phyloP scores from a whole-genome alignment of 208 protist species.

The Plasmodiophora brassicae region DNA sequence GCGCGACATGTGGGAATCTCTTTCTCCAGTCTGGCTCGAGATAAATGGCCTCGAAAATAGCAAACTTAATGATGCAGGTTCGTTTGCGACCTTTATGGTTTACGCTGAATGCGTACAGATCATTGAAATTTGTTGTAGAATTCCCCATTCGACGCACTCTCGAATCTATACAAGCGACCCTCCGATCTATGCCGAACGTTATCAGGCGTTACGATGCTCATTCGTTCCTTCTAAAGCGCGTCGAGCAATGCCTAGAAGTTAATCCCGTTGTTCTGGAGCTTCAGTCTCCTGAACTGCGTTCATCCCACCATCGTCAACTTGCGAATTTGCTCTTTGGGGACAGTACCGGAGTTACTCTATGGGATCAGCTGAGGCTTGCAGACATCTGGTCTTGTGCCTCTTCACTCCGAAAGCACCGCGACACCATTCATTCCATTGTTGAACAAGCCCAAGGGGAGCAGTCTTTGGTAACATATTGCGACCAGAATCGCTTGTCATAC shows the following conservation, averaged over 20 bases:
- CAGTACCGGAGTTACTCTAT: not conserved
- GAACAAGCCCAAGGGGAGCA: conserved; percentile 31
- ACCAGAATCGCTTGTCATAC: not conserved
- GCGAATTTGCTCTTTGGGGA: not conserved
- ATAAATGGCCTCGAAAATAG: no score
- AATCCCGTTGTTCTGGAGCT: not conserved
- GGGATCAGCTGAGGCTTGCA: not conserved
- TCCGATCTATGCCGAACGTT: not conserved
- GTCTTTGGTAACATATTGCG: not conserved
- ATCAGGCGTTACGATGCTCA: conserved; percentile 15
- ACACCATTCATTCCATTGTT: not conserved
- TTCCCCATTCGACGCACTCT: no score
- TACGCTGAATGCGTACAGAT: no score
- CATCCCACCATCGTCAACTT: not conserved
- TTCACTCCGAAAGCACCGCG: not conserved
- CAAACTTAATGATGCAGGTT: no score
- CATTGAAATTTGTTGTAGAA: no score
- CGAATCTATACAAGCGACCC: conserved; percentile 16
- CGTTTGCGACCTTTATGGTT: no score
- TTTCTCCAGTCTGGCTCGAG: no score
- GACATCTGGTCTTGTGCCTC: not conserved
- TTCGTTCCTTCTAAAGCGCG: not conserved
- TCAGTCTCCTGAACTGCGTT: not conserved
- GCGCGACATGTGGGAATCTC: no score
- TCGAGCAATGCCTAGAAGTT: not conserved